phyloP scores from a whole-genome alignment of 345 rosid species.

The Clausena lansium region DNA sequence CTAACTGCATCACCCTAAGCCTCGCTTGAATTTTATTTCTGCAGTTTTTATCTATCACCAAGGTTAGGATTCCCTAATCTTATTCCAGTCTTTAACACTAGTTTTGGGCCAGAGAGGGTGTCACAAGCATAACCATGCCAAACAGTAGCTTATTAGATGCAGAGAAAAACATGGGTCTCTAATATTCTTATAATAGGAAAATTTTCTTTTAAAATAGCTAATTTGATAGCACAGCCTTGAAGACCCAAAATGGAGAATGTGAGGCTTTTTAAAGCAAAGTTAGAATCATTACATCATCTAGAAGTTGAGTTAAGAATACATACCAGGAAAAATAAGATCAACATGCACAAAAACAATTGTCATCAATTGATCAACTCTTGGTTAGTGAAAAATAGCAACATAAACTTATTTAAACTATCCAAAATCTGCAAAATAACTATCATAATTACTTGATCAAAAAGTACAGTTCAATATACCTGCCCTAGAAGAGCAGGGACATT shows the following conservation, averaged over 20 bases:
- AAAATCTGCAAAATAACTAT: constrained; percentile 7
- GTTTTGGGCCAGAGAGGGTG: background rate
- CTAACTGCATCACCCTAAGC: background rate
- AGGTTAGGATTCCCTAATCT: background rate
- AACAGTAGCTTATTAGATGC: background rate
- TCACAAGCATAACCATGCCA: background rate
- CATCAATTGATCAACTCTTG: background rate
- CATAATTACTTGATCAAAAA: background rate
- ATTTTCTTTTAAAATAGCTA: background rate
- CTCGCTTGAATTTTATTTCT: background rate
- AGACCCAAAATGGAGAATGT: background rate
- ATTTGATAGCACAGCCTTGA: background rate
- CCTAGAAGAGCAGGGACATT: constrained; percentile 96
- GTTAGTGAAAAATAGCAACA: background rate
- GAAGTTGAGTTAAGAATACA: background rate
- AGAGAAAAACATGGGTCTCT: background rate
- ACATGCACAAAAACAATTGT: background rate
- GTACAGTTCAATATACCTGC: constrained; percentile 54
- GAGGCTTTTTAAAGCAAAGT: background rate
- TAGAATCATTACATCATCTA: background rate
- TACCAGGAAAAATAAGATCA: background rate
- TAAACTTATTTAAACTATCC: background rate
- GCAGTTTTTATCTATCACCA: background rate
- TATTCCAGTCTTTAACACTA: background rate
- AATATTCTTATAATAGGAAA: background rate